Evolutionary conservation across 2,329 filamentous ascomycete species (phyloP), one percentile per base, ranked within the genome.

Genomic region (Paradendryphiella salina): DNA sequence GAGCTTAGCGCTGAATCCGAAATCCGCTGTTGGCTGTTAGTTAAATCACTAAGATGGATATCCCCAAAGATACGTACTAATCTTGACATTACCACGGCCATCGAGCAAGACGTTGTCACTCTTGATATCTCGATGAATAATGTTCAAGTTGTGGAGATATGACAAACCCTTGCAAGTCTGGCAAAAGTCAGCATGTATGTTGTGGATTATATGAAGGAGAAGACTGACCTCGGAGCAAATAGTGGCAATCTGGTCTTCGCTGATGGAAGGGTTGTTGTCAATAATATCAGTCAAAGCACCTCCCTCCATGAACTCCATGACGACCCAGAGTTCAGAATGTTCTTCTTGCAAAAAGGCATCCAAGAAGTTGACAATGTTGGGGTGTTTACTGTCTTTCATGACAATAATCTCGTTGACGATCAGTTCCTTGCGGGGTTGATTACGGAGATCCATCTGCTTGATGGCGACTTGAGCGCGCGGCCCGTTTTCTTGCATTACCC

Each of bases 261-360:
- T 90, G 64, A 99, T 96, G 50, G 86, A 85, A 2, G 88, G 84
- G 75, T 97, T 99, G 77, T 97, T 96, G 76, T 99, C 94, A 75
- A 99, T 99, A 54, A 99, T 91, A 79, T 99, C 94, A 1, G 94
- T 99, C 73, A 99, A 78, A 56, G 94, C 90, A 77, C 94, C 94
- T 65, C 94, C 94, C 77, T 99, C 94, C 94, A 99, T 99, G 69
- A 92, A 99, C 77, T 99, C 94, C 94, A 99, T 96, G 44, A 99
- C 93, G 9, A 99, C 91, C 94, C 94, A 99, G n/a, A 99, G 82
- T 73, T 99, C 94, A 46, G 89, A 84, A 66, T 89, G 91, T 74
- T 94, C 93, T 73, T 96, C 96, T 67, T 94, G 89, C 69, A 99
- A 78, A 80, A 97, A 99, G 3, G 93, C 92, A 65, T 99, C 94